phyloP scores from a whole-genome alignment of 192 early-diverging fungal genomes.

The Allomyces macrogynus region DNA sequence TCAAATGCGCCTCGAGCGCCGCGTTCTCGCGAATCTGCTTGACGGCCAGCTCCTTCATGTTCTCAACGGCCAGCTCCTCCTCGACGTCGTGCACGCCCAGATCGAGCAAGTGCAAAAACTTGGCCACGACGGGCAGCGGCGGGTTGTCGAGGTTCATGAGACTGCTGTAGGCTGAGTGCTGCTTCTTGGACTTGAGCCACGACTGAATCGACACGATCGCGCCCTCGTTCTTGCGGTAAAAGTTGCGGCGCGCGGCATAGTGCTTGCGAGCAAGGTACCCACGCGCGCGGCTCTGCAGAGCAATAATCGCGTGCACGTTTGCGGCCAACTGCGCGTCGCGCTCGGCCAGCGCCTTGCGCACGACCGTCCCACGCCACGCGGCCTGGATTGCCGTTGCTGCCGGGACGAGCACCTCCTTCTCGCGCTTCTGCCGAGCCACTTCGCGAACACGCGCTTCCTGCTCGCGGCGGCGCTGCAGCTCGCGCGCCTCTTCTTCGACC shows the following conservation, averaged over 20 bases:
- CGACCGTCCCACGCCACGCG: neutral
- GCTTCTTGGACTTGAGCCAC: constrained; percentile 6
- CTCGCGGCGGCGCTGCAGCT: constrained; percentile 2
- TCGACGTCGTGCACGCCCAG: constrained; percentile 83
- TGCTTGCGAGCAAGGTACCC: constrained; percentile 14
- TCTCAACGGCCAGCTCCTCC: constrained; percentile 74
- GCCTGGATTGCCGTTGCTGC: constrained; percentile 7
- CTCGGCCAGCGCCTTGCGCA: neutral
- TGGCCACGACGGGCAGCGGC: constrained; percentile 53
- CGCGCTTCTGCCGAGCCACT: constrained; percentile 1
- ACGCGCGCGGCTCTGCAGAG: constrained; percentile 12
- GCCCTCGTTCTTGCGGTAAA: constrained; percentile 9
- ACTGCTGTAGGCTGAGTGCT: constrained; percentile 11
- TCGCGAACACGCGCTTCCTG: constrained; percentile 3
- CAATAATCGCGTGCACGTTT: constrained; percentile 7
- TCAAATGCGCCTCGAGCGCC: constrained; percentile 50
- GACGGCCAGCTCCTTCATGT: constrained; percentile 66
- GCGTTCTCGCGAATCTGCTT: constrained; percentile 77
- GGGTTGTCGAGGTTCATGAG: constrained; percentile 35
- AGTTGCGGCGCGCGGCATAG: constrained; percentile 6
- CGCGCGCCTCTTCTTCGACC: constrained; percentile 11
- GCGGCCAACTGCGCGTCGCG: neutral
- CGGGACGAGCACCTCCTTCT: constrained; percentile 8
- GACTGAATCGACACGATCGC: constrained; percentile 18
- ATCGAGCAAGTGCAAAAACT: constrained; percentile 73